These are phyloP conservation scores for Hyphopichia homilentoma DNA, from an alignment of 805 yeast species.

Conservation along the genomic window DNA sequence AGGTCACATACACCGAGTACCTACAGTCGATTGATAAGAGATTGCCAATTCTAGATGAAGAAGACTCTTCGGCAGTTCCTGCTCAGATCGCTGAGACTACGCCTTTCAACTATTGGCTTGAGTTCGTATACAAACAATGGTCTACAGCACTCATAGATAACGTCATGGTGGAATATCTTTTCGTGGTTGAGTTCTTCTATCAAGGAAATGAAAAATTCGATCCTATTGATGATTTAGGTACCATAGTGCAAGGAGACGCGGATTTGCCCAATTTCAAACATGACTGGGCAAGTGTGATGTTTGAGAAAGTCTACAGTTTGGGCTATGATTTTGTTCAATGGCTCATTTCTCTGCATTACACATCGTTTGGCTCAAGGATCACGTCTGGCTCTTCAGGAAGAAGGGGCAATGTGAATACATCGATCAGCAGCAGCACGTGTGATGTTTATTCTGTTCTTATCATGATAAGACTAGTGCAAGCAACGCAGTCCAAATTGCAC, in stretches of 20 bases:
- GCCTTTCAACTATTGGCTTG: slow-evolving; percentile 63
- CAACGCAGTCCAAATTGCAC: slow-evolving; percentile 61
- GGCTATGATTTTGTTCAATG: slow-evolving; percentile 44
- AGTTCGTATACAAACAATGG: slow-evolving; percentile 69
- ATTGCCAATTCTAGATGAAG: slow-evolving; percentile 50
- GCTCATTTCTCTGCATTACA: slow-evolving; percentile 40
- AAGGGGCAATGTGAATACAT: slow-evolving; percentile 9
- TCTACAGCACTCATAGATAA: slow-evolving; percentile 73
- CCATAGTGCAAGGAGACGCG: slow-evolving; percentile 2
- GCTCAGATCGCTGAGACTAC: slow-evolving; percentile 84
- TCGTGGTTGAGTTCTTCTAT: slow-evolving; percentile 67
- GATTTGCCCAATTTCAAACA: slow-evolving; percentile 6
- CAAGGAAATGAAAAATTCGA: slow-evolving; percentile 38
- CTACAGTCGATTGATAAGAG: slow-evolving; percentile 53
- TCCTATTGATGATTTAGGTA: slow-evolving; percentile 13
- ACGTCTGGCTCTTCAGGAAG: slow-evolving; percentile 38
- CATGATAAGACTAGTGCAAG: slow-evolving; percentile 67
- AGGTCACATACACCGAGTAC: slow-evolving; percentile 46
- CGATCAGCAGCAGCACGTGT: slow-evolving; percentile 39
- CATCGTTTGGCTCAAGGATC: slow-evolving; percentile 21
- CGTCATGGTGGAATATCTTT: slow-evolving; percentile 70
- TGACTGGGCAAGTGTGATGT: slow-evolving; percentile 37
- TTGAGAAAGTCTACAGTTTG: slow-evolving; percentile 33
- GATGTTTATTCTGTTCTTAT: slow-evolving; percentile 80
- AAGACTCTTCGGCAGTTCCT: slow-evolving; percentile 59